Conservation (phyloP, 805 yeast genomes). For the Saccharomyces paradoxus region DNA sequence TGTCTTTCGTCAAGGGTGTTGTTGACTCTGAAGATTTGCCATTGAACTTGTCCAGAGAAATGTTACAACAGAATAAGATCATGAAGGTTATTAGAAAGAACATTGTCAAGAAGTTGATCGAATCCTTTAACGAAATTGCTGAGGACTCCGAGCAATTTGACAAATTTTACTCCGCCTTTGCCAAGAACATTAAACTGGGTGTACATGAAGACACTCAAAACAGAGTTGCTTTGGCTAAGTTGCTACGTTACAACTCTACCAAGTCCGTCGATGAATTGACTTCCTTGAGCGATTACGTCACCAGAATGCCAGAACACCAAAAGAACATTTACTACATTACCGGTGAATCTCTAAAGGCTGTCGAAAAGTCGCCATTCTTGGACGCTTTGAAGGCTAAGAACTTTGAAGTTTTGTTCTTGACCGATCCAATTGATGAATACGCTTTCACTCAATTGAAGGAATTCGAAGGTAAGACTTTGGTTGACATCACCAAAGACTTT, state of each 20-base stretch:
- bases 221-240: constrained; percentile 91
- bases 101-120: constrained; percentile 95
- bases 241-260: constrained; percentile 94
- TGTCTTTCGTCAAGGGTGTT: constrained; percentile 95
- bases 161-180: constrained; percentile 95
- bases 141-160: constrained; percentile 98
- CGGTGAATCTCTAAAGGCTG: constrained; percentile 96
- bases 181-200: constrained; percentile 97
- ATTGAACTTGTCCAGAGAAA: constrained; percentile 98
- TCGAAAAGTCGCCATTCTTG: constrained; percentile 98
- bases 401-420: constrained; percentile 95
- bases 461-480: constrained; percentile 97
- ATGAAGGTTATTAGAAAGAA: constrained; percentile 98
- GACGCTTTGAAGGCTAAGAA: constrained; percentile 97
- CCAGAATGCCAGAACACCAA: constrained; percentile 99
- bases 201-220: constrained; percentile 98
- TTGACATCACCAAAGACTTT: constrained; percentile 97
- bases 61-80: constrained; percentile 99
- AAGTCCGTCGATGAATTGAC: constrained; percentile 91
- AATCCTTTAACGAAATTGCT: constrained; percentile 97
- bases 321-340: constrained; percentile 98
- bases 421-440: constrained; percentile 99
- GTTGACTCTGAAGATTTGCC: constrained; percentile 99
- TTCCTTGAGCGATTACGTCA: constrained; percentile 92
- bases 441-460: constrained; percentile 99